Evolutionary conservation across 176 grass and related monocot species (phyloP).

Genomic region (Eleusine coracana): DNA sequence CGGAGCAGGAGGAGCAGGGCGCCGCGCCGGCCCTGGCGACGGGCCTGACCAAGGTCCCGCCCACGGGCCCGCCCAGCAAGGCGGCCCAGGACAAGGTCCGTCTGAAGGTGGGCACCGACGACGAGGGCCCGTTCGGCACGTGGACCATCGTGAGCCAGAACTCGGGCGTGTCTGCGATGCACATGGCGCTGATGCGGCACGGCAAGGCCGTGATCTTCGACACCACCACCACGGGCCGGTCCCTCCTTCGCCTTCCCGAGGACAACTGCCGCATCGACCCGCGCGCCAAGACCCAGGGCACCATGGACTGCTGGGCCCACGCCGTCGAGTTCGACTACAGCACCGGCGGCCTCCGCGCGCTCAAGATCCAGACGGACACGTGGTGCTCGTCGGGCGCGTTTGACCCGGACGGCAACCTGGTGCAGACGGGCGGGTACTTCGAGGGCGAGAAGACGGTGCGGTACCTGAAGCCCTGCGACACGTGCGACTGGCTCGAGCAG

Average conservation of each 20-base stretch:
- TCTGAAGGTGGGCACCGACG: not conserved
- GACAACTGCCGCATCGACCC: constrained; percentile 61
- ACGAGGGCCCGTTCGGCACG: not conserved
- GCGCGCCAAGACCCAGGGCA: constrained; percentile 13
- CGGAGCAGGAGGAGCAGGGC: constrained; percentile 48
- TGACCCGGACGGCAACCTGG: constrained; percentile 56
- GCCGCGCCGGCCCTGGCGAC: constrained; percentile 39
- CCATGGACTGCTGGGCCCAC: constrained; percentile 62
- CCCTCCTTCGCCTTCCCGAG: constrained; percentile 43
- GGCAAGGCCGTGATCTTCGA: constrained; percentile 71
- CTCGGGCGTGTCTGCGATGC: constrained; percentile 71
- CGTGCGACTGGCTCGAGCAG: constrained; percentile 55
- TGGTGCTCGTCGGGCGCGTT: constrained; percentile 66
- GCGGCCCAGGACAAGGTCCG: not conserved
- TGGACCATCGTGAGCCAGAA: constrained; percentile 62
- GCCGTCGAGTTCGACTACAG: constrained; percentile 64
- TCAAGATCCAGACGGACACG: constrained; percentile 64
- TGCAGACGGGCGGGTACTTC: constrained; percentile 63
- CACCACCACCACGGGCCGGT: constrained; percentile 43
- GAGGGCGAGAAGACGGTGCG: constrained; percentile 49
- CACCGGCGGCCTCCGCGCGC: constrained; percentile 46
- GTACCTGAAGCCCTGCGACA: constrained; percentile 35
- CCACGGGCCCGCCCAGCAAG: constrained; percentile 24
- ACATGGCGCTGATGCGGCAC: constrained; percentile 58
- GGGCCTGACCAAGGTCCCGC: constrained; percentile 47